Evolutionary conservation across 495 filamentous ascomycete genomes (phyloP), one percentile per base, ranked within the genome.

Genomic region (Aspergillus diversus): DNA sequence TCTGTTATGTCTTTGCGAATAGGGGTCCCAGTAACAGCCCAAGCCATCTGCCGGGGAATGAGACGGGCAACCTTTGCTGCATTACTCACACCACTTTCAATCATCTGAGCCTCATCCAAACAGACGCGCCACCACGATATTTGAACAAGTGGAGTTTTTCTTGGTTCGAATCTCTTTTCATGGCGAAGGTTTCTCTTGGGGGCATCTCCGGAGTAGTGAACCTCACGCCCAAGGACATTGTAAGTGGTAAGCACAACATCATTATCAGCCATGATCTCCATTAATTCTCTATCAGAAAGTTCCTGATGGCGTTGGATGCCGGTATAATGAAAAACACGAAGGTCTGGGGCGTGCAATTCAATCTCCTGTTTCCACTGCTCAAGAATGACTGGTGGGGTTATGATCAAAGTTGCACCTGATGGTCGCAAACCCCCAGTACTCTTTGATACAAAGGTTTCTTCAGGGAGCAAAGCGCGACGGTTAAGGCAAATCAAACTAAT

Each of bases 61-160:
- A 87, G 73, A 32, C 87, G 77, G 16, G 94, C 93, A 35, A 97
- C 84, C 63, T 83, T 85, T 3, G 95, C 92, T 15, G 94, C 91
- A 60, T 90, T 89, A 70, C 86, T 93, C 7, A 94, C 86, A 54
- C 92, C 92, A 63, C 85, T 92, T 60, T 97, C 94, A 37, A 97
- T 84, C 90, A 97, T 97, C 71, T 99, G 95, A 3, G 93, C 95
- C 73, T 97, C 95, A 70, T 99, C 95, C 4, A 97, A 84, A 63
- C 92, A 94, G 3, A 97, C 87, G 33, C 95, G 84, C 92, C 93
- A 97, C 94, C 95, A 99, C 9, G 80, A 86, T 5, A 97, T 82
- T 39, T 89, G 81, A 34, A 91, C 85, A 7, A 99, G 74, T 0
- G 95, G 94, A 5, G 91, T 92, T 32, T 83, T 86, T 31, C 81